Evolutionary conservation across 108 stramenopile genomes (phyloP).

Genomic region (Cyclotella sp.): DNA sequence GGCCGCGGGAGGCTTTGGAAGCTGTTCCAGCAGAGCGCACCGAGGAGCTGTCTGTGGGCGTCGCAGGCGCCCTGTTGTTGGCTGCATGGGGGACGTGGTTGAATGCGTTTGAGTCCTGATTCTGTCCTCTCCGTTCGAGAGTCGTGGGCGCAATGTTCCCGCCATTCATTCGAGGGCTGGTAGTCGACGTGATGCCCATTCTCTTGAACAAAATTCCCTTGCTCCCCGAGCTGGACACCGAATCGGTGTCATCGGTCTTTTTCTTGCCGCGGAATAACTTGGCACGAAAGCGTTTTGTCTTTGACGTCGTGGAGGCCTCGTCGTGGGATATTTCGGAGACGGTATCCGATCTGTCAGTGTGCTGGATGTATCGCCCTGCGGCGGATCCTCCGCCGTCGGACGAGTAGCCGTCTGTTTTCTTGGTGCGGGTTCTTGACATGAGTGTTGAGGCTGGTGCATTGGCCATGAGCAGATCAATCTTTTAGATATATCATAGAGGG

Average conservation of each 20-base stretch:
- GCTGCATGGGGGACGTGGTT: background rate
- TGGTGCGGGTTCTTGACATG: background rate
- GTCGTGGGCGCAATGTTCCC: too few relatives aligned
- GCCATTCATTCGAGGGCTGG: too few relatives aligned
- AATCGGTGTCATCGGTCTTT: background rate
- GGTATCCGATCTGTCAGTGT: conserved; percentile 21
- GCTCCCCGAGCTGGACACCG: too few relatives aligned
- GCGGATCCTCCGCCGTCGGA: conserved; percentile 12
- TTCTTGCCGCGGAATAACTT: conserved; percentile 12
- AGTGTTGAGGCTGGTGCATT: background rate
- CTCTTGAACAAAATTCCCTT: too few relatives aligned
- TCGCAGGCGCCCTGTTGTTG: background rate
- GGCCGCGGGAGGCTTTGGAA: background rate
- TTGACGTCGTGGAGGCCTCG: conserved; percentile 13
- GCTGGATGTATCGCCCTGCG: conserved; percentile 5
- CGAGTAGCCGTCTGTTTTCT: conserved; percentile 5
- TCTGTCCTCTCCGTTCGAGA: too few relatives aligned
- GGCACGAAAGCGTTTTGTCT: background rate
- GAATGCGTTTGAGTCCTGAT: too few relatives aligned
- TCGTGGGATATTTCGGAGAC: conserved; percentile 47
- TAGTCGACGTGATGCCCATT: too few relatives aligned
- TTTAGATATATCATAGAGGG: too few relatives aligned
- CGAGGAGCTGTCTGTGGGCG: background rate
- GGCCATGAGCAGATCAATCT: background rate
- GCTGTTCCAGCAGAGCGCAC: background rate